These are phyloP conservation scores for Penicillium sp. DNA, from an alignment of 2,329 filamentous ascomycete genomes.

Conservation along the genomic window DNA sequence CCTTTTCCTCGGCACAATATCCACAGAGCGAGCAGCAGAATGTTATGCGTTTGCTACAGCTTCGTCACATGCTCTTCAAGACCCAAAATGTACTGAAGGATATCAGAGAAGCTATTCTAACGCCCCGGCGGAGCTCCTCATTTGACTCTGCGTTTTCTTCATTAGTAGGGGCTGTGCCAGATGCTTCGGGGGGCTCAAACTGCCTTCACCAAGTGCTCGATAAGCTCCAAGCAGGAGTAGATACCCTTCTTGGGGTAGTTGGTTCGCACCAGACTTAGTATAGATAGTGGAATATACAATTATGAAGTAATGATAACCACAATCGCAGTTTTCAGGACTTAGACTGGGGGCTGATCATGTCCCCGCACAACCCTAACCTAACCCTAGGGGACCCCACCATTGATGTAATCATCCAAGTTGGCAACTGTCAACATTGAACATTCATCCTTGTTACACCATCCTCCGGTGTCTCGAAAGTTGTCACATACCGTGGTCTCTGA, in stretches of 20 bases:
- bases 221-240: constrained; percentile 7
- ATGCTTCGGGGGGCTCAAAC: not conserved
- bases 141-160: constrained; percentile 5
- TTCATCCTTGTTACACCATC: not conserved
- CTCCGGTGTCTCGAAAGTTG: too few relatives aligned
- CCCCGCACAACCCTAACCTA: not conserved
- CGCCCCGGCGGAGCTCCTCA: not conserved
- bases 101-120: not conserved
- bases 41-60: not conserved
- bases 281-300: not conserved
- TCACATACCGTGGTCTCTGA: not conserved
- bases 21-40: not conserved
- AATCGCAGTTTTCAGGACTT: not conserved
- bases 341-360: not conserved
- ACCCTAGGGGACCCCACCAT: not conserved
- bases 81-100: constrained; percentile 2
- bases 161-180: not conserved
- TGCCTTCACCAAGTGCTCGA: constrained; percentile 5
- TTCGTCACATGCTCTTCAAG: constrained; percentile 13
- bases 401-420: constrained; percentile 7
- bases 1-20: not conserved
- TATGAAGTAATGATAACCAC: not conserved
- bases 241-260: not conserved
- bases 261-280: not conserved
- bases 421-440: not conserved